These are phyloP conservation scores for Vinca major DNA, from an alignment of 305 asterid genomes.

Conservation along the genomic window DNA sequence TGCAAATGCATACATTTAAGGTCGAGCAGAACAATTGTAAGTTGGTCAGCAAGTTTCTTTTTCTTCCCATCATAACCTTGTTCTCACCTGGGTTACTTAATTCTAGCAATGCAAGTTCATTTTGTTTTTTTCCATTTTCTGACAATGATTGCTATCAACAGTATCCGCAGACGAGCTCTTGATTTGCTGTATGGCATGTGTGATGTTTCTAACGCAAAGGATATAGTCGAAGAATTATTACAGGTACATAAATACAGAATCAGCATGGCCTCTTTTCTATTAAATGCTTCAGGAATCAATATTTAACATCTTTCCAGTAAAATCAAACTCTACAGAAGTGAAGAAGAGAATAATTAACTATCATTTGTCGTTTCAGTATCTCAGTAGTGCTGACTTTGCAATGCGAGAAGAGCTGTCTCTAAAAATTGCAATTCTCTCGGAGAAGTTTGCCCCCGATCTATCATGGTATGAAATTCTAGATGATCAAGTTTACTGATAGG, in stretches of 20 bases:
- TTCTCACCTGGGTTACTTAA: not conserved
- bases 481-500: not conserved
- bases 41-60: not conserved
- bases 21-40: not conserved
- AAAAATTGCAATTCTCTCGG: conserved; percentile 88
- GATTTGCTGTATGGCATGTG: conserved; percentile 99
- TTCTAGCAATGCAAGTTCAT: not conserved
- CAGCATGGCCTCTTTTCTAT: not conserved
- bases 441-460: conserved; percentile 97
- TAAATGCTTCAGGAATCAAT: no score
- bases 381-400: conserved; percentile 81
- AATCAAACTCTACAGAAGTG: no score
- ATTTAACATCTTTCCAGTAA: no score
- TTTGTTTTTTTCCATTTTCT: conserved; percentile 8
- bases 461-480: conserved; percentile 59
- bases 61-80: not conserved
- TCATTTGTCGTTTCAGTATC: conserved; percentile 57
- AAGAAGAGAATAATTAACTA: conserved; percentile 14
- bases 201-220: conserved; percentile 98
- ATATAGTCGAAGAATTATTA: conserved; percentile 93
- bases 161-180: conserved; percentile 96
- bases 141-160: conserved; percentile 30
- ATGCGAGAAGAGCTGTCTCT: conserved; percentile 95
- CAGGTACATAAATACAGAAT: conserved; percentile 44
- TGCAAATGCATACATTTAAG: not conserved